Percentiles rank a stretch among this genome's conserved stretches.
These are phyloP conservation scores for Candida golubevii DNA, from an alignment of 805 yeast species.

Conservation along the genomic window DNA sequence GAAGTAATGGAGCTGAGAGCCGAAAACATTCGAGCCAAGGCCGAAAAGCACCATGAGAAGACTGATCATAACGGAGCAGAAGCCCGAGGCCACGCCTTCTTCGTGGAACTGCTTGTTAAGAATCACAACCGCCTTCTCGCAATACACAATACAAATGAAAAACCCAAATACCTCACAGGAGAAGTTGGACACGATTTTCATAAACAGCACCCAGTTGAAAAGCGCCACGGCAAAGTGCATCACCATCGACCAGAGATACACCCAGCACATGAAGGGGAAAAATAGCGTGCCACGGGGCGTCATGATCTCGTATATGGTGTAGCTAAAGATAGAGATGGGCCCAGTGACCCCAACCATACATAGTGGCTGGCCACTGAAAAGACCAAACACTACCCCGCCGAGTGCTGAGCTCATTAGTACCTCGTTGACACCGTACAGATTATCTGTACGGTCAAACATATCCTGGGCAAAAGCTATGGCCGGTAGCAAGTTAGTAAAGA, in stretches of 20 bases:
- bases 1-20: conserved; percentile 58
- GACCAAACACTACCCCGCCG: conserved; percentile 86
- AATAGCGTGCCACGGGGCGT: conserved; percentile 51
- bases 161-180: conserved; percentile 93
- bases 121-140: conserved; percentile 88
- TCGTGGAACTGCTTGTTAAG: conserved; percentile 61
- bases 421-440: conserved; percentile 89
- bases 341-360: conserved; percentile 98
- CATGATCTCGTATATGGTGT: conserved; percentile 77
- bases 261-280: conserved; percentile 95
- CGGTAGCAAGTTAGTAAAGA: conserved; percentile 86
- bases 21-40: conserved; percentile 52
- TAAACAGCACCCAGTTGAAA: conserved; percentile 59
- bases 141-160: conserved; percentile 81
- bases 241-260: conserved; percentile 85
- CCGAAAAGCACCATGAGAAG: conserved; percentile 78
- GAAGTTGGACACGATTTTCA: conserved; percentile 70
- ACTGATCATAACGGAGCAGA: conserved; percentile 69
- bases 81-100: conserved; percentile 48
- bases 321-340: conserved; percentile 87
- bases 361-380: conserved; percentile 84
- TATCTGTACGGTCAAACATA: conserved; percentile 87
- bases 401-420: conserved; percentile 77
- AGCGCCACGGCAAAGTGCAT: conserved; percentile 73
- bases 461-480: conserved; percentile 97